phyloP scores from a whole-genome alignment of 2,329 filamentous ascomycete genomes.

The Aulographum hederae region DNA sequence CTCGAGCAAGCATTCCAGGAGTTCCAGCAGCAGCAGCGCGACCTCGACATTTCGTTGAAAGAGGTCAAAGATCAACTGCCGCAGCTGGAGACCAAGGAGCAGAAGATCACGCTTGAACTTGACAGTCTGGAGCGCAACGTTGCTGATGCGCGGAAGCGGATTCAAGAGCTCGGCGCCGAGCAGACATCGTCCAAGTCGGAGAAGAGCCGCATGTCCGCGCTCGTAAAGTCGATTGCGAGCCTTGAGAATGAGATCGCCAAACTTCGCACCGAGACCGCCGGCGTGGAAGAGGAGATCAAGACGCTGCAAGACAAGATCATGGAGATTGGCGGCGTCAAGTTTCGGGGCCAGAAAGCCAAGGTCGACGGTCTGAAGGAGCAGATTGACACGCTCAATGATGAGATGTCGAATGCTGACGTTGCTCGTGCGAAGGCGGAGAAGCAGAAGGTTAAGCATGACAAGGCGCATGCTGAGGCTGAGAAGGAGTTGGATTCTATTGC shows the following conservation, averaged over 20 bases:
- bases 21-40: constrained; percentile 69
- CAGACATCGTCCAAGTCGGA: constrained; percentile 68
- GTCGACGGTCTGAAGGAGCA: constrained; percentile 80
- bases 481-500: constrained; percentile 59
- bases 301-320: constrained; percentile 90
- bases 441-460: constrained; percentile 70
- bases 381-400: constrained; percentile 62
- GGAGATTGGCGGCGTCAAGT: constrained; percentile 87
- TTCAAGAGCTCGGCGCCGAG: constrained; percentile 68
- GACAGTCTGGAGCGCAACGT: constrained; percentile 76
- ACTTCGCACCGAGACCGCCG: constrained; percentile 69
- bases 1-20: constrained; percentile 68
- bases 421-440: constrained; percentile 88
- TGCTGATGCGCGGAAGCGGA: constrained; percentile 63
- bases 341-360: constrained; percentile 76
- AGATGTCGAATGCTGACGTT: constrained; percentile 72
- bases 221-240: constrained; percentile 62
- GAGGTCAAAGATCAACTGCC: constrained; percentile 65
- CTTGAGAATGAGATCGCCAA: constrained; percentile 64
- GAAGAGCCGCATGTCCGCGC: constrained; percentile 48
- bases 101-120: constrained; percentile 77
- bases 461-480: constrained; percentile 59
- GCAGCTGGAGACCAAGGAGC: constrained; percentile 70
- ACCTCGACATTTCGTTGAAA: constrained; percentile 51
- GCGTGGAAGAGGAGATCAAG: constrained; percentile 85